Percentiles rank a stretch among this genome's conserved stretches.
Evolutionary conservation across 805 yeast species (phyloP).

Genomic region (Schizosaccharomyces japonicus): DNA sequence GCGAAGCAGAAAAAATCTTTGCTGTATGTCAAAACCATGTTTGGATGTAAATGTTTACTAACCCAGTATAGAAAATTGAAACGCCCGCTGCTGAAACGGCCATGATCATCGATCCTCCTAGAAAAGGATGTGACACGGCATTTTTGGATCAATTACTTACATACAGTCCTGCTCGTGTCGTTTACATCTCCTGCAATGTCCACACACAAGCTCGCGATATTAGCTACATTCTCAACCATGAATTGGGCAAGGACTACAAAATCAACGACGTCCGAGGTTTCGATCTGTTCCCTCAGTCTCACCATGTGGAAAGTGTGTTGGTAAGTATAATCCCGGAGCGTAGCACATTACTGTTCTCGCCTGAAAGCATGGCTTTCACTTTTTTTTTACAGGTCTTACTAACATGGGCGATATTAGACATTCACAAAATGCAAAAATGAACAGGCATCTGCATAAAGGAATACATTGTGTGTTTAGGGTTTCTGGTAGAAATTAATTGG

Average conservation of each 20-base stretch:
- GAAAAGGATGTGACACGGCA: slow-evolving; percentile 84
- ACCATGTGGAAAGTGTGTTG: slow-evolving; percentile 61
- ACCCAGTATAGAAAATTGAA: slow-evolving; percentile 22
- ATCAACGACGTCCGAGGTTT: slow-evolving; percentile 78
- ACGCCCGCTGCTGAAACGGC: slow-evolving; percentile 51
- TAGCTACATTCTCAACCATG: slow-evolving; percentile 50
- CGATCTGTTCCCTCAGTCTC: slow-evolving; percentile 89
- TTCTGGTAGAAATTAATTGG: too few species aligned
- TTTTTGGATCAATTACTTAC: slow-evolving; percentile 67
- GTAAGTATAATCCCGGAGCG: too few species aligned
- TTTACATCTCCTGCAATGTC: slow-evolving; percentile 92
- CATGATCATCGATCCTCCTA: slow-evolving; percentile 85
- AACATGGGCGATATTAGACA: too few species aligned
- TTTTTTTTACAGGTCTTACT: too few species aligned
- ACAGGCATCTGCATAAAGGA: too few species aligned
- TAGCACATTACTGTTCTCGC: too few species aligned
- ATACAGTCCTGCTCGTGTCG: slow-evolving; percentile 63
- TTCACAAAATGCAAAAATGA: too few species aligned
- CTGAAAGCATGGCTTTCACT: too few species aligned
- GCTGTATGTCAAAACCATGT: slow-evolving; percentile 14
- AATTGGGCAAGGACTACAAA: slow-evolving; percentile 31
- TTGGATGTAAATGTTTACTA: background rate
- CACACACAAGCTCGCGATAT: slow-evolving; percentile 92
- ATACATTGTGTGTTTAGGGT: too few species aligned
- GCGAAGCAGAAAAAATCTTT: slow-evolving; percentile 80